A percentile compares a stretch with the other conserved stretches of the same genome.
Conservation (phyloP, 108 stramenopile genomes). For the Stephanodiscus minutulus region DNA sequence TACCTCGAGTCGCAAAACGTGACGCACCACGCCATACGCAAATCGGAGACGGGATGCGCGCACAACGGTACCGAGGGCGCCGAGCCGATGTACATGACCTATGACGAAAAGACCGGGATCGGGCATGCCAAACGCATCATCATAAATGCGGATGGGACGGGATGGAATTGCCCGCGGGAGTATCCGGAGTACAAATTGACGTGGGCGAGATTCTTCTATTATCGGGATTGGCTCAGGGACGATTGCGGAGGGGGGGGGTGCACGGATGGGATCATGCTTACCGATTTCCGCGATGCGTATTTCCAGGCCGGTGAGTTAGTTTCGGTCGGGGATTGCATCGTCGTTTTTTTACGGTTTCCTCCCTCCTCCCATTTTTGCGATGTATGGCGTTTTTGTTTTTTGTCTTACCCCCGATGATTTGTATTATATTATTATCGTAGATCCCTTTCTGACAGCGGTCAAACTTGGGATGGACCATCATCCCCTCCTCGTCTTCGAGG, state of each 20-base stretch:
- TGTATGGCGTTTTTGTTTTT: too few relatives aligned
- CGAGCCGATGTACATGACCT: background rate
- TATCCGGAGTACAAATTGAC: constrained; percentile 60
- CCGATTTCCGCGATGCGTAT: constrained; percentile 66
- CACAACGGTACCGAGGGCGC: background rate
- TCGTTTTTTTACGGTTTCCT: too few relatives aligned
- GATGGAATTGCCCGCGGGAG: background rate
- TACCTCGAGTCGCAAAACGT: constrained; percentile 63
- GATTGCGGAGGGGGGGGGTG: constrained; percentile 54
- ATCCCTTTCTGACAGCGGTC: constrained; percentile 68
- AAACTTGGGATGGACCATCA: constrained; percentile 27
- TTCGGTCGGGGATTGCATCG: too few relatives aligned
- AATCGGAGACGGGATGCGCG: background rate
- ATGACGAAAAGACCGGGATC: background rate
- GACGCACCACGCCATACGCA: constrained; percentile 26
- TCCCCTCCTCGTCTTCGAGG: constrained; percentile 63
- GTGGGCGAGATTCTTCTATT: constrained; percentile 67
- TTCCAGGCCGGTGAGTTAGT: constrained; percentile 49
- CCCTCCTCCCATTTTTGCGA: too few relatives aligned
- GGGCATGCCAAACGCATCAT: background rate
- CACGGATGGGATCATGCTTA: constrained; percentile 69
- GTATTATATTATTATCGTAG: background rate
- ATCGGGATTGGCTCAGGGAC: constrained; percentile 54
- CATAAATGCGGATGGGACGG: background rate
- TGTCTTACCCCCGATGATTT: too few relatives aligned